These are phyloP conservation scores for Globisporangium ultimum DNA, from an alignment of 352 stramenopile species.

Conservation along the genomic window DNA sequence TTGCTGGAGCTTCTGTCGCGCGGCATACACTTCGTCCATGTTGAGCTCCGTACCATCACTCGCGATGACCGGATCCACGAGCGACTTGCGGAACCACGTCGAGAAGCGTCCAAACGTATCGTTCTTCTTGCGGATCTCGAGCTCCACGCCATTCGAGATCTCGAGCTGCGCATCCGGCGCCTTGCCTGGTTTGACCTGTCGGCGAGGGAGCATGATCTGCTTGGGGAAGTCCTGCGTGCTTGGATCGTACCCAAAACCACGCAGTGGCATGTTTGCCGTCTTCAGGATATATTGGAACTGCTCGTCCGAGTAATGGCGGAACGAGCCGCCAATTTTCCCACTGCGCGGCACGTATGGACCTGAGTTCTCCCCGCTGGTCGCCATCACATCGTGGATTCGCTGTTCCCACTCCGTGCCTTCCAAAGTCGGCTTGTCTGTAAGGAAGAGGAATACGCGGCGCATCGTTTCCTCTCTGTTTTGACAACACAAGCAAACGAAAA, in stretches of 20 bases:
- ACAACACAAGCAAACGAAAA: neutral
- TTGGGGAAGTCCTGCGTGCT: constrained; percentile 76
- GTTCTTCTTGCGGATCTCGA: constrained; percentile 78
- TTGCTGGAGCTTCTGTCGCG: constrained; percentile 27
- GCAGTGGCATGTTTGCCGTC: constrained; percentile 69
- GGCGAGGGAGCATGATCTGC: constrained; percentile 64
- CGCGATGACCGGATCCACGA: constrained; percentile 75
- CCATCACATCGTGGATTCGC: constrained; percentile 62
- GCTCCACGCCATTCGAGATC: constrained; percentile 52
- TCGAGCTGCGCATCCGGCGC: constrained; percentile 36
- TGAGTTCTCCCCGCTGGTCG: constrained; percentile 49
- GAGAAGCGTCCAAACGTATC: constrained; percentile 76
- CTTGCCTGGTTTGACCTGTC: constrained; percentile 78
- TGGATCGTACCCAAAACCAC: constrained; percentile 85
- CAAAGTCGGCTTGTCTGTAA: constrained; percentile 51
- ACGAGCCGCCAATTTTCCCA: constrained; percentile 83
- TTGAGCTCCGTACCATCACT: constrained; percentile 80
- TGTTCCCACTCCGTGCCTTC: constrained; percentile 78
- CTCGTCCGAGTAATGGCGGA: constrained; percentile 77
- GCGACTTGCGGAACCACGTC: constrained; percentile 75
- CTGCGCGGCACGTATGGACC: constrained; percentile 82
- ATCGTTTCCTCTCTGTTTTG: constrained; percentile 54
- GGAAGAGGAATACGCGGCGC: constrained; percentile 78
- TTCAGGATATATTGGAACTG: constrained; percentile 84
- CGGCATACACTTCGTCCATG: constrained; percentile 74